These are phyloP conservation scores for Coniochaeta pulveracea DNA, from an alignment of 2,329 filamentous ascomycete genomes.

Conservation along the genomic window DNA sequence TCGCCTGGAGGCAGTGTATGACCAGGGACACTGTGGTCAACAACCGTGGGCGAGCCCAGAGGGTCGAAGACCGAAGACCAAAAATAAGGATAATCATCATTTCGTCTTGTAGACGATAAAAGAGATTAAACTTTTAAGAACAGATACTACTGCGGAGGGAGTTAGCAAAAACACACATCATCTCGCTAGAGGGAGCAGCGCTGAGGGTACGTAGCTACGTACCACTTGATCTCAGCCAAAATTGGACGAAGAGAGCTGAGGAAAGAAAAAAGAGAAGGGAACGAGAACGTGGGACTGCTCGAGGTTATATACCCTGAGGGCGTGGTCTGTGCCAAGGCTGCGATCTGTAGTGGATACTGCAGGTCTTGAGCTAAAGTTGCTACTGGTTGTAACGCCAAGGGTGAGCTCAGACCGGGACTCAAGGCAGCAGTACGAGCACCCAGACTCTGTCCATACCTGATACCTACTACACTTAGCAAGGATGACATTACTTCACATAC, in stretches of 20 bases:
- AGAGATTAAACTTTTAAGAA: constrained; percentile 98
- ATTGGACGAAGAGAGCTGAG: constrained; percentile 44
- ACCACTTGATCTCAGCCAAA: constrained; percentile 89
- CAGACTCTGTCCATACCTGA: too few species aligned
- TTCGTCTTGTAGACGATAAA: constrained; percentile 64
- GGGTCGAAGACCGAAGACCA: constrained; percentile 38
- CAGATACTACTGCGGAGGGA: too few species aligned
- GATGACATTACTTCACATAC: too few species aligned
- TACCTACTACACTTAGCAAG: too few species aligned
- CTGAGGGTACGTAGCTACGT: too few species aligned
- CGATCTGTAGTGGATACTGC: too few species aligned
- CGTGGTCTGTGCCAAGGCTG: constrained; percentile 10
- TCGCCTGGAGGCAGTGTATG: constrained; percentile 65
- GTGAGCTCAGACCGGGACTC: too few species aligned
- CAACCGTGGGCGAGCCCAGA: constrained; percentile 63
- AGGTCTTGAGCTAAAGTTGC: too few species aligned
- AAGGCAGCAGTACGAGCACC: too few species aligned
- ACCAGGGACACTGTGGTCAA: constrained; percentile 60
- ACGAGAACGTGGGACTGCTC: constrained; percentile 6
- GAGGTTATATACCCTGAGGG: constrained; percentile 12
- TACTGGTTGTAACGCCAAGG: too few species aligned
- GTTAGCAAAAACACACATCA: too few species aligned
- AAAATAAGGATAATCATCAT: constrained; percentile 80
- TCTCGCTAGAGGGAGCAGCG: too few species aligned
- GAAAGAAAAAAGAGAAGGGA: constrained; percentile 38